Evolutionary conservation across 495 filamentous ascomycete genomes (phyloP), one percentile per base, ranked within the genome.

Genomic region (Penicillium canariense): DNA sequence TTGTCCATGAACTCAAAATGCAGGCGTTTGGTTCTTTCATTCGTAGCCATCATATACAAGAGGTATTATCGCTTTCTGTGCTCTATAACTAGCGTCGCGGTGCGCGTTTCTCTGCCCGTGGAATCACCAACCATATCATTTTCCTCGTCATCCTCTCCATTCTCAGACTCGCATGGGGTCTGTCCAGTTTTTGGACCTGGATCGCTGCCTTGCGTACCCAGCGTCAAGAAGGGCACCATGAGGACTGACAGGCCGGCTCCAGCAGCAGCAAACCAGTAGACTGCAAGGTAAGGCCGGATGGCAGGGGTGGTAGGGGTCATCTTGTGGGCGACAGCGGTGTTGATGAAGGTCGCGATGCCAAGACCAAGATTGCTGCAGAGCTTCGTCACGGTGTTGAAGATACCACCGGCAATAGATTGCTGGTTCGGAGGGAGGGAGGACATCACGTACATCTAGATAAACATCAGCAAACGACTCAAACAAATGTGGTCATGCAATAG

Each of bases 351-450:
- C 4, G 68, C 55, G 18, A 71, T 65, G 1, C 68, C 68, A 26
- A 71, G 65, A 2, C 67, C 64, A 3, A 71, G 48, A 20, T 68
- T 71, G 17, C 58, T 65, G 39, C 68, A 66, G 10, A 72, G 44
- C 40, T 70, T 74, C 52, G 57, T 70, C 20, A 67, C 66, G 0
- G 71, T 72, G 23, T 71, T 70, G 56, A 74, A 71, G 20, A 74
- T 72, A 5, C 69, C 68, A 2, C 69, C 69, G 2, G 69, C 69
- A 18, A 72, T 64, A 7, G 67, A 70, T 56, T 74, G 71, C 32
- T 73, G 58, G 12, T 56, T 56, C 5, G 61, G 56, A 2, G 71
- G 66, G 2, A 73, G 66, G 0, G 68, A 65, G 9, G 65, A 68
- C 71, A 74, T 74, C n/a, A 74, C 71, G 36, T 71, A 74, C 63